Evolutionary conservation across 108 stramenopile genomes (phyloP).

Genomic region (Cyclostephanos tholiformis): DNA sequence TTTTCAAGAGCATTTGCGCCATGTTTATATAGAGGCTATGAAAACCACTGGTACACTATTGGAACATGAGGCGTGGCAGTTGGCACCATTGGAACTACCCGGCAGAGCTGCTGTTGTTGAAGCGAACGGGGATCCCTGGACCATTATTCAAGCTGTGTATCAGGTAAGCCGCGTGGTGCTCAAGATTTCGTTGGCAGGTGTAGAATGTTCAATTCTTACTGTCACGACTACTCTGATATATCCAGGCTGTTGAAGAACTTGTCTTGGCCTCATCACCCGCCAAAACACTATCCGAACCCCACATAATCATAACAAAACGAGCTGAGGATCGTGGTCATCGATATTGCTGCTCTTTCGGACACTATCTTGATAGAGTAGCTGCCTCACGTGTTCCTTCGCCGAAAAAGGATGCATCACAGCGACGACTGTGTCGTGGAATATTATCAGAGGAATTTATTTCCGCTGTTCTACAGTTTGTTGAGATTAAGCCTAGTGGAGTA

Average conservation of each 20-base stretch:
- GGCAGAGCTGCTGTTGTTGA: background rate
- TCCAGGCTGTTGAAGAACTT: conserved; percentile 26
- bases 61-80: conserved; percentile 65
- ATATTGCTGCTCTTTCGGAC: background rate
- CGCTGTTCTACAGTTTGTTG: conserved; percentile 21
- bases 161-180: conserved; percentile 5
- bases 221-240: background rate
- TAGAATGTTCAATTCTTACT: background rate
- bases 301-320: conserved; percentile 12
- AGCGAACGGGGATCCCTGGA: conserved; percentile 4
- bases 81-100: conserved; percentile 40
- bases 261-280: conserved; percentile 6
- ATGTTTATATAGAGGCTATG: conserved; percentile 80
- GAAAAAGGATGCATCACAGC: background rate
- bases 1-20: conserved; percentile 57
- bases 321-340: conserved; percentile 8
- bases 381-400: background rate
- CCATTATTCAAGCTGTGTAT: conserved; percentile 12
- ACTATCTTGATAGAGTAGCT: conserved; percentile 4
- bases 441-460: conserved; percentile 24
- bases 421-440: conserved; percentile 2
- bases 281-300: background rate
- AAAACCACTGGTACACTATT: conserved; percentile 63
- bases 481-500: conserved; percentile 30
- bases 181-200: background rate